These are phyloP conservation scores for Vanrija sp. DNA, from an alignment of 1,284 basidiomycete species.

Conservation along the genomic window DNA sequence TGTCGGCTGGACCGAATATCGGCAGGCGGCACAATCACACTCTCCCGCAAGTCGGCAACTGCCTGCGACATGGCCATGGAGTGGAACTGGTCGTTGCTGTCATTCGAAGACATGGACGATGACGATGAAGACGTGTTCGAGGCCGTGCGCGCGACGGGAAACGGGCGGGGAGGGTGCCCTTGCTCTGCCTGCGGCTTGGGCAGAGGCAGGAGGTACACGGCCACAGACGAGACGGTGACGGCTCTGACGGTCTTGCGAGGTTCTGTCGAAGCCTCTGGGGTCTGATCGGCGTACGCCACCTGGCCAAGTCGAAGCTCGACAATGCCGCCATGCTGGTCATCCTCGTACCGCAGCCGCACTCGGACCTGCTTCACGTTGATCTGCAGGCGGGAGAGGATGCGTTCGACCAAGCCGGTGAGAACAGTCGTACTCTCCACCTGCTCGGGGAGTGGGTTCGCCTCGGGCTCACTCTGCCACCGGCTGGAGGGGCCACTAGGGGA, in stretches of 20 bases:
- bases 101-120: not conserved
- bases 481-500: not conserved
- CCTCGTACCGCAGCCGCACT: conserved; percentile 48
- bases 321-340: conserved; percentile 26
- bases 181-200: not conserved
- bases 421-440: conserved; percentile 61
- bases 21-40: conserved; percentile 5
- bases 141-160: not conserved
- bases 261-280: conserved; percentile 5
- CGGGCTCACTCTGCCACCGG: not conserved
- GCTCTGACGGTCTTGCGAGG: conserved; percentile 20
- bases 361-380: conserved; percentile 67
- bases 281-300: conserved; percentile 44
- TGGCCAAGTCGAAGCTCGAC: conserved; percentile 42
- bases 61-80: conserved; percentile 52
- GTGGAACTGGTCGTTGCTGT: conserved; percentile 24
- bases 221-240: conserved; percentile 24
- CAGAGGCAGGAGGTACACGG: conserved; percentile 25
- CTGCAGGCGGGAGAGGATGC: conserved; percentile 73
- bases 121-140: conserved; percentile 1
- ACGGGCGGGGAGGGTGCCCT: not conserved
- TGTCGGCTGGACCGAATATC: too few species aligned
- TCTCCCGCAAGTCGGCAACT: conserved; percentile 50
- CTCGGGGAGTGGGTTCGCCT: not conserved
- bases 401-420: conserved; percentile 77